phyloP scores from a whole-genome alignment of 192 early-diverging fungal genomes.

The Allomyces macrogynus region DNA sequence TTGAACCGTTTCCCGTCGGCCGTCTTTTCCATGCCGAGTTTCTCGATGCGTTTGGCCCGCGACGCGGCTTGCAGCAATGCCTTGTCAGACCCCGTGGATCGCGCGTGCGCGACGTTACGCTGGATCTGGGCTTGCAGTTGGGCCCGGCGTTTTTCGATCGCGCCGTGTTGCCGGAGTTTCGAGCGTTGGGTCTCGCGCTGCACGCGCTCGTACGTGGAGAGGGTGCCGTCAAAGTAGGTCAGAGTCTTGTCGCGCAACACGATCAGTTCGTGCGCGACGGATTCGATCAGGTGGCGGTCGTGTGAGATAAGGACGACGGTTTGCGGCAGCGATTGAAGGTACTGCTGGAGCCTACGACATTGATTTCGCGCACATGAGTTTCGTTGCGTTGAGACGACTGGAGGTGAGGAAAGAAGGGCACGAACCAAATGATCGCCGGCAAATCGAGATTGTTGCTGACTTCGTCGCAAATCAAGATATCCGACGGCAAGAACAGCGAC shows the following conservation, averaged over 20 bases:
- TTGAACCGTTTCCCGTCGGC: slow-evolving; percentile 53
- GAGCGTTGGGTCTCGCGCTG: neutral
- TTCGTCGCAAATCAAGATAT: slow-evolving; percentile 67
- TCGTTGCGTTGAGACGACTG: slow-evolving; percentile 3
- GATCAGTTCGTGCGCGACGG: slow-evolving; percentile 7
- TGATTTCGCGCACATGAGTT: neutral
- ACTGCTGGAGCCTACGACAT: slow-evolving; percentile 8
- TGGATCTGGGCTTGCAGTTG: slow-evolving; percentile 3
- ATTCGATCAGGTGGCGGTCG: slow-evolving; percentile 6
- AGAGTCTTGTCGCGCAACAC: slow-evolving; percentile 7
- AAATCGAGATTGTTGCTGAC: slow-evolving; percentile 73
- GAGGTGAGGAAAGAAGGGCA: slow-evolving; percentile 5
- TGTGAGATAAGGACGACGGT: slow-evolving; percentile 9
- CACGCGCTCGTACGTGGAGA: slow-evolving; percentile 1
- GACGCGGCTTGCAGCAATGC: slow-evolving; percentile 4
- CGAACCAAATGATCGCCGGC: slow-evolving; percentile 27
- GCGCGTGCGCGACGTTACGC: slow-evolving; percentile 4
- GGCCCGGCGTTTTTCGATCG: neutral
- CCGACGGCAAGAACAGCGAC: slow-evolving; percentile 67
- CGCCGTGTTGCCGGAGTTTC: slow-evolving; percentile 1
- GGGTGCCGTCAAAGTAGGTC: slow-evolving; percentile 7
- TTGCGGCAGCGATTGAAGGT: slow-evolving; percentile 1
- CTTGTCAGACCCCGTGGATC: slow-evolving; percentile 6
- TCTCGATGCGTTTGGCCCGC: slow-evolving; percentile 1
- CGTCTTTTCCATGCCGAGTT: slow-evolving; percentile 36